Percentiles rank a stretch among this genome's conserved stretches.
Evolutionary conservation across 1,284 basidiomycete species (phyloP).

Genomic region (Leccinum subrobustum): DNA sequence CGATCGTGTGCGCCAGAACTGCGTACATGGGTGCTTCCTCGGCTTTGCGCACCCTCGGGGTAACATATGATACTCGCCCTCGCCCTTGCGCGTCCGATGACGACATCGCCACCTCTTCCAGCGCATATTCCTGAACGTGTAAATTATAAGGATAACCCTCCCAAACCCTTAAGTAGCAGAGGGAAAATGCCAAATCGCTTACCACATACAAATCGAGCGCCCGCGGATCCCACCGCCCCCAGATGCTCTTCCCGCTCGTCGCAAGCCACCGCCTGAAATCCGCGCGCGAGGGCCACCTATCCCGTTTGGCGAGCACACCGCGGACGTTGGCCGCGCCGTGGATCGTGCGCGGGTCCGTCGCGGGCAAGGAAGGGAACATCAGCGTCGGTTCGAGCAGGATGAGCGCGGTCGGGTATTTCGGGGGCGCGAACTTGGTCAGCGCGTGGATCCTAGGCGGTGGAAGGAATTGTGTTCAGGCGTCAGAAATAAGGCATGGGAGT

Average conservation of each 20-base stretch:
- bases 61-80: conserved; percentile 15
- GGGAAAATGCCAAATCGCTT: conserved; percentile 1
- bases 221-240: conserved; percentile 29
- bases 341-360: conserved; percentile 25
- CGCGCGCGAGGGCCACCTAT: conserved; percentile 25
- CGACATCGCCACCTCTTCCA: conserved; percentile 19
- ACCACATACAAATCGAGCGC: conserved; percentile 28
- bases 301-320: conserved; percentile 26
- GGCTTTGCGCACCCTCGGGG: conserved; percentile 29
- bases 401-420: conserved; percentile 17
- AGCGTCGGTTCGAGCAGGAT: conserved; percentile 33
- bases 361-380: conserved; percentile 32
- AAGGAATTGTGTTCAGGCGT: background rate
- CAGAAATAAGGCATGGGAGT: background rate
- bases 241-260: conserved; percentile 17
- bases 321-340: conserved; percentile 32
- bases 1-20: conserved; percentile 29
- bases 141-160: background rate
- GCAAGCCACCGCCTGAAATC: conserved; percentile 23
- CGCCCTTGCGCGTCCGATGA: background rate
- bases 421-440: conserved; percentile 18
- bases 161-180: background rate
- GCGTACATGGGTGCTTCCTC: conserved; percentile 32
- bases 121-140: conserved; percentile 22
- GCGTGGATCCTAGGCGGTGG: conserved; percentile 19